phyloP scores from a whole-genome alignment of 2,329 filamentous ascomycete genomes.

The Neocucurbitaria cava region DNA sequence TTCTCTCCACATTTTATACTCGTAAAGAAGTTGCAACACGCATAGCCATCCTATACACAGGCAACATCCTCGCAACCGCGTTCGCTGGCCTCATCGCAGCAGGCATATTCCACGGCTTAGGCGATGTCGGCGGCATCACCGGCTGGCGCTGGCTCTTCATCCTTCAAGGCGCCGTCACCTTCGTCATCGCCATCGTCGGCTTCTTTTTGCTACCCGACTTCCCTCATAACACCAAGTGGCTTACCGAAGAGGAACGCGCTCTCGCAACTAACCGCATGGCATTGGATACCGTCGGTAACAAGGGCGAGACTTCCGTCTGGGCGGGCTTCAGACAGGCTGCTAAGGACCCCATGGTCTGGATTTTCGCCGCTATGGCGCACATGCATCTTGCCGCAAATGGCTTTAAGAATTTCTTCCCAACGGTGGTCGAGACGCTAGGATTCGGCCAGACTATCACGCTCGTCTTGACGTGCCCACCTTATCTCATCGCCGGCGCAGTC shows the following conservation, averaged over 20 bases:
- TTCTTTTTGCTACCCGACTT: slow-evolving; percentile 52
- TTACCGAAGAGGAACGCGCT: slow-evolving; percentile 55
- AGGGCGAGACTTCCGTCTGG: slow-evolving; percentile 54
- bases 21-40: slow-evolving; percentile 53
- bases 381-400: slow-evolving; percentile 42
- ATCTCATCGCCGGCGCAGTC: slow-evolving; percentile 34
- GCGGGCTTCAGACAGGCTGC: slow-evolving; percentile 60
- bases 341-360: slow-evolving; percentile 56
- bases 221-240: slow-evolving; percentile 53
- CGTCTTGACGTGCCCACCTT: slow-evolving; percentile 53
- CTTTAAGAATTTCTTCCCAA: slow-evolving; percentile 57
- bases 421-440: slow-evolving; percentile 59
- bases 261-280: slow-evolving; percentile 46
- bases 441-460: slow-evolving; percentile 59
- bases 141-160: slow-evolving; percentile 43
- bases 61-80: slow-evolving; percentile 50
- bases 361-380: slow-evolving; percentile 45
- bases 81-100: slow-evolving; percentile 55
- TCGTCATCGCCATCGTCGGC: slow-evolving; percentile 42
- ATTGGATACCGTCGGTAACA: slow-evolving; percentile 58
- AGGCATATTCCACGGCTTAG: slow-evolving; percentile 39
- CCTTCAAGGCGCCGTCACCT: slow-evolving; percentile 38
- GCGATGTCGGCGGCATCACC: slow-evolving; percentile 26
- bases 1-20: slow-evolving; percentile 49
- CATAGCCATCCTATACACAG: slow-evolving; percentile 58